Evolutionary conservation across 2,329 filamentous ascomycete genomes (phyloP).

Genomic region (Metarhizium rileyi): DNA sequence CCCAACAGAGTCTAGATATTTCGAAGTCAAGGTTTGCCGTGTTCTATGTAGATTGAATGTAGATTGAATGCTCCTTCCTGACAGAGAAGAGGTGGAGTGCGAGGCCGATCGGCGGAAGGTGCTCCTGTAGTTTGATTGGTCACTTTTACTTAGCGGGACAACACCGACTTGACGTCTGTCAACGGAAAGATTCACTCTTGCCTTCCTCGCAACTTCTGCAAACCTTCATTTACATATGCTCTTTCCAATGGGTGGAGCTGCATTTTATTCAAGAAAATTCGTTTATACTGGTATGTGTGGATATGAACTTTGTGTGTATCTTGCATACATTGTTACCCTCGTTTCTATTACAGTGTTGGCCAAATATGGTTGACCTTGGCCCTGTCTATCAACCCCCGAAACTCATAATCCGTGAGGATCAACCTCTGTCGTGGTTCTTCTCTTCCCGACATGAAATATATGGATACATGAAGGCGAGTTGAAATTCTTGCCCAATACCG

Average conservation of each 20-base stretch:
- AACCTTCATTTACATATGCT: background rate
- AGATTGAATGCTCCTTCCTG: background rate
- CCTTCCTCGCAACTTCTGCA: background rate
- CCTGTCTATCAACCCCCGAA: background rate
- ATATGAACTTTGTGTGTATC: background rate
- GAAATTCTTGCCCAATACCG: background rate
- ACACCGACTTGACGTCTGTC: background rate
- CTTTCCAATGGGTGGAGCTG: background rate
- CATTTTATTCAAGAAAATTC: background rate
- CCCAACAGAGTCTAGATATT: no score
- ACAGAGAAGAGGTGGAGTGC: background rate
- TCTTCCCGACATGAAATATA: background rate
- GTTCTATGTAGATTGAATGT: background rate
- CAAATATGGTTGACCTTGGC: background rate
- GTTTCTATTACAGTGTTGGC: background rate
- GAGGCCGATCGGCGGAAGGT: background rate
- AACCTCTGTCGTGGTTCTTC: background rate
- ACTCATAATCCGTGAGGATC: constrained; percentile 6
- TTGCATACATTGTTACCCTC: background rate
- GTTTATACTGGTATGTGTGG: constrained; percentile 1
- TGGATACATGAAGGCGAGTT: background rate
- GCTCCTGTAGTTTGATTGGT: background rate
- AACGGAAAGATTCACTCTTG: background rate
- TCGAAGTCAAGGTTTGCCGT: background rate
- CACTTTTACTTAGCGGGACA: background rate